Evolutionary conservation across 352 stramenopile genomes (phyloP).

Genomic region (Nothophytophthora sp.): DNA sequence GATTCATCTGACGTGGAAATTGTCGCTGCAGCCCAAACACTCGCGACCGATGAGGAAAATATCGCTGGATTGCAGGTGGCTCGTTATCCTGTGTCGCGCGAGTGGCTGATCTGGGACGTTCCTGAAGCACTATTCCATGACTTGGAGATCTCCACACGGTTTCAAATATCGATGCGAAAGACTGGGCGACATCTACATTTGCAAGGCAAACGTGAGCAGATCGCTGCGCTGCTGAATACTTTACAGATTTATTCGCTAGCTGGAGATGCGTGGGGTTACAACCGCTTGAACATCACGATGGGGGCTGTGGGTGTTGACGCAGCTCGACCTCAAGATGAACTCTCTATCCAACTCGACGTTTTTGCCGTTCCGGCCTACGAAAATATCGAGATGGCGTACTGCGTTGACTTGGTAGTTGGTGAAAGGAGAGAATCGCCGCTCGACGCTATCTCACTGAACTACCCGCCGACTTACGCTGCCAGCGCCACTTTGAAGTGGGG

Average conservation of each 20-base stretch:
- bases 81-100: conserved; percentile 10
- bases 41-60: conserved; percentile 13
- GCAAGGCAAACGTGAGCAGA: conserved; percentile 2
- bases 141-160: not conserved
- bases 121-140: conserved; percentile 7
- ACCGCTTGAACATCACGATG: conserved; percentile 10
- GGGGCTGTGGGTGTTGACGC: not conserved
- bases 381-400: conserved; percentile 11
- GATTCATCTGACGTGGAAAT: conserved; percentile 14
- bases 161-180: conserved; percentile 4
- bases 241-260: conserved; percentile 11
- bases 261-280: conserved; percentile 10
- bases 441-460: not conserved
- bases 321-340: not conserved
- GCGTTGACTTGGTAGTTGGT: conserved; percentile 2
- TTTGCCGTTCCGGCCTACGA: conserved; percentile 8
- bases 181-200: conserved; percentile 11
- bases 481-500: conserved; percentile 11
- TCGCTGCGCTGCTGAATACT: conserved; percentile 9
- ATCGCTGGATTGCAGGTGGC: conserved; percentile 9
- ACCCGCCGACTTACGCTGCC: conserved; percentile 11
- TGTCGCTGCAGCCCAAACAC: conserved; percentile 1
- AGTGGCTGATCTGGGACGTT: conserved; percentile 25
- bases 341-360: conserved; percentile 11
- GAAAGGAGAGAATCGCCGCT: conserved; percentile 3